Percentiles rank a stretch among this genome's conserved stretches.
These are phyloP conservation scores for Cicer yamashitae DNA, from an alignment of 306 rosid genomes.

Conservation along the genomic window DNA sequence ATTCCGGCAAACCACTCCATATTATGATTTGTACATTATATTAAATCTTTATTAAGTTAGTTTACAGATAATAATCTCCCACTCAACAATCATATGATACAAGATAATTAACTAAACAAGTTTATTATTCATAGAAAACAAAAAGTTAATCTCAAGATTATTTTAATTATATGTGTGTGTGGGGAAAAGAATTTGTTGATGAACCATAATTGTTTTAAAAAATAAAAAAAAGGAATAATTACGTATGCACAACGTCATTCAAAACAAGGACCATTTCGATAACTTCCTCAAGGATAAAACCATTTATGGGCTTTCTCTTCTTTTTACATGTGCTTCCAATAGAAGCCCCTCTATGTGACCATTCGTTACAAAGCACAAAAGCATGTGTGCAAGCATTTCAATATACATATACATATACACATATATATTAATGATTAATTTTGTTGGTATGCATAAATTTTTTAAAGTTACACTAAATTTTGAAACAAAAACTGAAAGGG, in stretches of 20 bases:
- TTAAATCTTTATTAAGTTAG: no score
- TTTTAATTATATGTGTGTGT: not conserved
- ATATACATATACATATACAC: slow-evolving; percentile 2
- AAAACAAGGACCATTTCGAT: slow-evolving; percentile 36
- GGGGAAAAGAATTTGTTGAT: not conserved
- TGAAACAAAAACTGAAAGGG: slow-evolving; percentile 44
- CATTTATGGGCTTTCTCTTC: slow-evolving; percentile 45
- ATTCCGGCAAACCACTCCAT: no score
- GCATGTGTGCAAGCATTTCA: slow-evolving; percentile 58
- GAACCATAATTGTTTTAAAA: not conserved
- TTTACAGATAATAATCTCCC: no score
- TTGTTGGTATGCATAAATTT: not conserved
- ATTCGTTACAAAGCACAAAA: slow-evolving; percentile 69
- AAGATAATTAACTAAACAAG: no score
- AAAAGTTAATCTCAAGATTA: no score
- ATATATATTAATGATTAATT: slow-evolving; percentile 27
- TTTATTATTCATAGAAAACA: no score
- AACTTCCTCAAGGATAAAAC: slow-evolving; percentile 30
- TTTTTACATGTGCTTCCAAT: slow-evolving; percentile 60
- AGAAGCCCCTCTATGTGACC: slow-evolving; percentile 72
- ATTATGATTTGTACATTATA: no score
- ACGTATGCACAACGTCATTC: slow-evolving; percentile 33
- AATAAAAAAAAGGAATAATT: not conserved
- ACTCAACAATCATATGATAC: no score
- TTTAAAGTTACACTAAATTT: slow-evolving; percentile 18